Conservation (phyloP, 768 basidiomycete species). For the Russula abietina region DNA sequence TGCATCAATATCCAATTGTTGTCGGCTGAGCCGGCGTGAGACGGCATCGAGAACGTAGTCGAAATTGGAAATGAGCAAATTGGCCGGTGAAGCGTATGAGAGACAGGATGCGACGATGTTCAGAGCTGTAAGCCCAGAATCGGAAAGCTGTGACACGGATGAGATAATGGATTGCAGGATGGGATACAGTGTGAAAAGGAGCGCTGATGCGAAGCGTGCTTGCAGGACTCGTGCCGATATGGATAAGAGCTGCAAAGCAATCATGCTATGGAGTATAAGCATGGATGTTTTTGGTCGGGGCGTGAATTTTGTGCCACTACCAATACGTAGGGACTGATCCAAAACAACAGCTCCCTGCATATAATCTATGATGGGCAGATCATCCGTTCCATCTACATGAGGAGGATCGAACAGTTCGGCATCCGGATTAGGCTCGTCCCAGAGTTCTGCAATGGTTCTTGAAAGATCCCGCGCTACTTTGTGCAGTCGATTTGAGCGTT, state of each 20-base stretch:
- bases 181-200: slow-evolving; percentile 80
- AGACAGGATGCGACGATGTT: slow-evolving; percentile 63
- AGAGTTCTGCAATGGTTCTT: slow-evolving; percentile 61
- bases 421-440: slow-evolving; percentile 44
- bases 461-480: slow-evolving; percentile 60
- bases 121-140: slow-evolving; percentile 72
- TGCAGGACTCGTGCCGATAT: slow-evolving; percentile 66
- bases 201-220: slow-evolving; percentile 60
- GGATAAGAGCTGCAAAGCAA: slow-evolving; percentile 72
- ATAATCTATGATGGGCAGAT: slow-evolving; percentile 15
- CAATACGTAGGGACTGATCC: slow-evolving; percentile 36
- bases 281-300: slow-evolving; percentile 37
- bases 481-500: slow-evolving; percentile 46
- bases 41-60: slow-evolving; percentile 94
- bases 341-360: slow-evolving; percentile 15
- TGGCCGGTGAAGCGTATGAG: slow-evolving; percentile 84
- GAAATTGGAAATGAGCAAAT: slow-evolving; percentile 88
- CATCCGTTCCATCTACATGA: slow-evolving; percentile 19
- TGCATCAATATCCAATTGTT: slow-evolving; percentile 82
- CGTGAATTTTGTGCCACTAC: slow-evolving; percentile 32
- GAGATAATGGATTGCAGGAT: slow-evolving; percentile 83
- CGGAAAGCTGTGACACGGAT: slow-evolving; percentile 54
- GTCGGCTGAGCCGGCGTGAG: slow-evolving; percentile 71
- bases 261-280: slow-evolving; percentile 57
- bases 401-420: slow-evolving; percentile 28